Evolutionary conservation across 257 asterid species (phyloP).

Genomic region (Ilex aquifolium): DNA sequence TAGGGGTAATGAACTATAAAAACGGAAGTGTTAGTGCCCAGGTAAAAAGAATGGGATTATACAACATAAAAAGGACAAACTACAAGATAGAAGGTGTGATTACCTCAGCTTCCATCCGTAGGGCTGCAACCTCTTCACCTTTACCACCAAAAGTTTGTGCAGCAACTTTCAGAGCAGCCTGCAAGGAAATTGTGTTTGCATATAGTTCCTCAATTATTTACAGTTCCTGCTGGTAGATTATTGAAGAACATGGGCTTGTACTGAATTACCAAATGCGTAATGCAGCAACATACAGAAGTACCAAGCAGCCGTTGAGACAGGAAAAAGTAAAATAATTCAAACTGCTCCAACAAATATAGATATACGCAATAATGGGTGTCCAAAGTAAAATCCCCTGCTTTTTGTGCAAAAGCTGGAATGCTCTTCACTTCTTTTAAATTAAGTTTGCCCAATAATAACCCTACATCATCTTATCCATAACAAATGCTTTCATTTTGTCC

Average conservation of each 20-base stretch:
- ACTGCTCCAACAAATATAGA: neutral
- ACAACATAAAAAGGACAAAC: neutral
- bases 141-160: constrained; percentile 68
- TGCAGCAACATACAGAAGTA: neutral
- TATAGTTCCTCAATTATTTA: neutral
- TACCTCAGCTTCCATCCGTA: constrained; percentile 87
- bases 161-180: constrained; percentile 88
- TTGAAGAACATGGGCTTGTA: neutral
- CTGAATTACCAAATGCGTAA: too few relatives aligned
- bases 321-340: too few relatives aligned
- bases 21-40: neutral
- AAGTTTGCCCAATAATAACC: too few relatives aligned
- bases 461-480: too few relatives aligned
- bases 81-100: constrained; percentile 14
- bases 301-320: neutral
- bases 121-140: constrained; percentile 61
- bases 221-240: too few relatives aligned
- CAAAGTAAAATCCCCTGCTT: too few relatives aligned
- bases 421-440: too few relatives aligned
- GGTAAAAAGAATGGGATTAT: too few relatives aligned
- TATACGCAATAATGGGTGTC: too few relatives aligned
- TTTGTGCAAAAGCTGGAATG: too few relatives aligned
- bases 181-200: constrained; percentile 4
- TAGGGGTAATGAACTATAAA: neutral
- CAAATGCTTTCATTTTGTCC: too few relatives aligned